phyloP scores from a whole-genome alignment of 495 filamentous ascomycete species.

The Entonaema liquescens region DNA sequence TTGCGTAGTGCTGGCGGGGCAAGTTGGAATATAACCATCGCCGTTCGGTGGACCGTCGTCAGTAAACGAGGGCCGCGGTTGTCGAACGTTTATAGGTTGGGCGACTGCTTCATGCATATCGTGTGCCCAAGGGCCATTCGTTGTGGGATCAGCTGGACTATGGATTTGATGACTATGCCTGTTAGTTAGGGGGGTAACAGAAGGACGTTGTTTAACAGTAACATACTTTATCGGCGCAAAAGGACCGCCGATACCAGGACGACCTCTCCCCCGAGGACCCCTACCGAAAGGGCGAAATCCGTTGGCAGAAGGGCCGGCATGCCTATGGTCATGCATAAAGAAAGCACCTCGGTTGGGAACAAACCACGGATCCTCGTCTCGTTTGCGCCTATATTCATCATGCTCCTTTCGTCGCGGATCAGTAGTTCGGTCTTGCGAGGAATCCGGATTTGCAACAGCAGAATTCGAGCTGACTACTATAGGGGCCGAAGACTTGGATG shows the following conservation, averaged over 20 bases:
- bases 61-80: constrained; percentile 47
- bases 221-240: constrained; percentile 68
- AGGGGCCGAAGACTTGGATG: constrained; percentile 50
- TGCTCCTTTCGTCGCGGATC: constrained; percentile 83
- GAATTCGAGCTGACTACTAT: constrained; percentile 58
- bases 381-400: constrained; percentile 86
- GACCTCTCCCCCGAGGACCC: constrained; percentile 63
- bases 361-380: constrained; percentile 90
- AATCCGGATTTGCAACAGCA: constrained; percentile 44
- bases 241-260: constrained; percentile 58
- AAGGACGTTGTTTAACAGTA: constrained; percentile 14
- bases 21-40: constrained; percentile 56
- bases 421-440: constrained; percentile 59
- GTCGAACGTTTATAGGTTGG: constrained; percentile 52
- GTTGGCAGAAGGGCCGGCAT: constrained; percentile 75
- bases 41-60: constrained; percentile 56
- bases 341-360: constrained; percentile 95
- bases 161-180: constrained; percentile 54
- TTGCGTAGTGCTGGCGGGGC: constrained; percentile 50
- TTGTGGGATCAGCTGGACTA: constrained; percentile 62
- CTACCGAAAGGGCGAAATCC: constrained; percentile 76
- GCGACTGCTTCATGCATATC: constrained; percentile 91
- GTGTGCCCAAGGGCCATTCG: constrained; percentile 85
- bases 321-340: constrained; percentile 95
- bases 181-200: constrained; percentile 39